Percentiles rank a stretch among this genome's conserved stretches.
These are phyloP conservation scores for Wickerhamomyces alni DNA, from an alignment of 805 yeast genomes.

Conservation along the genomic window DNA sequence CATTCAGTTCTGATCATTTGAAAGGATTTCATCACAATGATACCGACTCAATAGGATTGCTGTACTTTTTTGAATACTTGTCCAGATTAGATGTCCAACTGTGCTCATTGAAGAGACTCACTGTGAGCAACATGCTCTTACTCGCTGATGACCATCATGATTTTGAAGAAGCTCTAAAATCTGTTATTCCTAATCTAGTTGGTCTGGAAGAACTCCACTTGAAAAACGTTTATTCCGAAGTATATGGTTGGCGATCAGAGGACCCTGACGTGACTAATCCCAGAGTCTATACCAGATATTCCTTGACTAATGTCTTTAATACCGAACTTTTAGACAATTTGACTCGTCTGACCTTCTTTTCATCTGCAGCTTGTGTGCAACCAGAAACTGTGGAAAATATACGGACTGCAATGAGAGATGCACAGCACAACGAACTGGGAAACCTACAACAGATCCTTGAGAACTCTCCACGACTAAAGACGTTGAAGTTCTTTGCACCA, in stretches of 20 bases:
- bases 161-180: neutral
- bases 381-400: too few species aligned
- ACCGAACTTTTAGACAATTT: neutral
- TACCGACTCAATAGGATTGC: neutral
- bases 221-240: neutral
- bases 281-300: neutral
- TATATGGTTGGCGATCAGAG: neutral
- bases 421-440: neutral
- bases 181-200: neutral
- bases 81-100: too few species aligned
- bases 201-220: neutral
- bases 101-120: neutral
- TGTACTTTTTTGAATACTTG: too few species aligned
- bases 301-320: neutral
- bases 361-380: too few species aligned
- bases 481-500: neutral
- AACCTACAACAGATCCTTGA: neutral
- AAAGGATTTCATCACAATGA: neutral
- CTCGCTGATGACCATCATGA: neutral
- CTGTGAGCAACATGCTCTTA: constrained; percentile 1
- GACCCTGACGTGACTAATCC: too few species aligned
- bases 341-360: neutral
- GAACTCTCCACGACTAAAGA: neutral
- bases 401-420: neutral
- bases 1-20: neutral